Base-by-base conservation (phyloP, 2,329 filamentous ascomycete genomes). In the Ploettnerulaceae sp. region DNA sequence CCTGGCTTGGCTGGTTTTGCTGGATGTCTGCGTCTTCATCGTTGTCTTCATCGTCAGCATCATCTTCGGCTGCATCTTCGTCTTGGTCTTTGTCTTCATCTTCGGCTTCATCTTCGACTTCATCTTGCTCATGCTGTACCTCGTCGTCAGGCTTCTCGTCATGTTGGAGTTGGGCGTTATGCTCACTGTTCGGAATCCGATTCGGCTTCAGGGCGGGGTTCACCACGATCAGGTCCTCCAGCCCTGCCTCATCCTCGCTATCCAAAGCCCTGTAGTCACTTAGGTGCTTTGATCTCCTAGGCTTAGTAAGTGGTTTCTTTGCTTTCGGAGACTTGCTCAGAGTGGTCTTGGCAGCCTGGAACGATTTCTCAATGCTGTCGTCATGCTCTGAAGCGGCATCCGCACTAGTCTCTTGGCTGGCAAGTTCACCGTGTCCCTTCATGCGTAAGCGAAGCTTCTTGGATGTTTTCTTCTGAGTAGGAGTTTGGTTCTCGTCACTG, bases 361-460 rank as follows among this genome's bases (percentile, higher is more conserved):
- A 40, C 5, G 38, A 28, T 7, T 12, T 20, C 14, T 18, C 15
- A 6, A 47, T 22, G 4, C 41, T 37, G 15, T 47, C 45, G 6
- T 29, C 38, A 22, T 24, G 20, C 11, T 34, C 22, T 3, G 28
- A 7, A 9, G 24, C 7, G 7, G 14, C 22, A 29, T 20, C 26
- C 3, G 21, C 15, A 18, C 12, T 21, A 18, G 45, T 29, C 14
- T 47, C 45, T 31, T 47, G 45, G 15, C 45, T 47, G 7, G 26
- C 45, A 15, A 26, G 24, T 14, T 47, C 28, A 7, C 26, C 22
- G 5, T 14, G 3, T n/a, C 2, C n/a, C 12, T 47, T 47, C 45
- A 47, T 47, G 25, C 45, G 45, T 11, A 31, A 34, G n/a, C 45
- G 21, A 2, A 47, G 24, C 29, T 36, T 41, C 15, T 47, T 47